phyloP scores from a whole-genome alignment of 768 basidiomycete genomes.

The Pholiota microspora region DNA sequence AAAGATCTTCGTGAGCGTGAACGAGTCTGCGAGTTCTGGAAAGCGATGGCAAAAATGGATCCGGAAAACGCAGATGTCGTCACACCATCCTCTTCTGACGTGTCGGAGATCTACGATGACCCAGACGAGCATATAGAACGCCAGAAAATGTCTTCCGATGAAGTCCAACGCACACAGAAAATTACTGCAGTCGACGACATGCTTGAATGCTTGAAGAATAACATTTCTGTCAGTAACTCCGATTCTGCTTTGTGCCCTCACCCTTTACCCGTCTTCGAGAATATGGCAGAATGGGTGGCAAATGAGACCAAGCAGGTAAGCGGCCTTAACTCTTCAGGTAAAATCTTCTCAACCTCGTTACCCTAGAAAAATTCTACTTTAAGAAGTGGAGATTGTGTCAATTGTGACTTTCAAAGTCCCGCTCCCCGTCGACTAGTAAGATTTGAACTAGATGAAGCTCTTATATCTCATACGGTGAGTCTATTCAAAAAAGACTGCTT shows the following conservation, averaged over 20 bases:
- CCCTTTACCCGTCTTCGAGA: background rate
- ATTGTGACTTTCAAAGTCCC: too few relatives aligned
- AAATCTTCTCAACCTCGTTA: too few relatives aligned
- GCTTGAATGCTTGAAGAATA: conserved; percentile 4
- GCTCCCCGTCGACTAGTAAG: background rate
- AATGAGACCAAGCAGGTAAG: background rate
- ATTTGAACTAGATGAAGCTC: background rate
- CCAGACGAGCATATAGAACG: conserved; percentile 26
- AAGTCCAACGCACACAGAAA: background rate
- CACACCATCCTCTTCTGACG: conserved; percentile 34
- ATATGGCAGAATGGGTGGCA: background rate
- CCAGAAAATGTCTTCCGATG: conserved; percentile 6
- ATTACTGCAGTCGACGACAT: conserved; percentile 8
- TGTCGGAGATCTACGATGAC: conserved; percentile 30
- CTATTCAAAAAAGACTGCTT: background rate
- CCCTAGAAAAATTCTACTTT: too few relatives aligned
- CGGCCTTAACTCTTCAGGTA: background rate
- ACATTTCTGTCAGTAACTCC: background rate
- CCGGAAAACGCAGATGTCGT: conserved; percentile 21
- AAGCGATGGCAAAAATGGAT: conserved; percentile 35
- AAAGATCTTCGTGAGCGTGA: conserved; percentile 37
- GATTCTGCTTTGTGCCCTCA: background rate
- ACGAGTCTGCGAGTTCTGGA: conserved; percentile 42
- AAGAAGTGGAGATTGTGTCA: too few relatives aligned
- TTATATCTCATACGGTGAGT: background rate